These are phyloP conservation scores for Phialophora expanda DNA, from an alignment of 2,329 filamentous ascomycete species.

Conservation along the genomic window DNA sequence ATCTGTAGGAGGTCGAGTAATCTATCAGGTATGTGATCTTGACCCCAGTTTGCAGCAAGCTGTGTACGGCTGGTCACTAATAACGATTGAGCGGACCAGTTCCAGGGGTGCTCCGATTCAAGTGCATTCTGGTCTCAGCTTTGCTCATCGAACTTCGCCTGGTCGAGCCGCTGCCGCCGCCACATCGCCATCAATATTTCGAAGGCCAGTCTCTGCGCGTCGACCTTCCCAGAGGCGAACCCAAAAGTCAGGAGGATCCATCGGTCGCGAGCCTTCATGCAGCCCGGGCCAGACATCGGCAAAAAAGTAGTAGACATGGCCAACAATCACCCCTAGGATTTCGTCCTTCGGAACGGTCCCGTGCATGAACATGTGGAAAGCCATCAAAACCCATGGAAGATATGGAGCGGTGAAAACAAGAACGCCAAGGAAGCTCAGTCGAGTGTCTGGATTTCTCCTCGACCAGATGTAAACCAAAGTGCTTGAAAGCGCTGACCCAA, in stretches of 20 bases:
- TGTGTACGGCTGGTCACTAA: background rate
- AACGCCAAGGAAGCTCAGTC: conserved; percentile 85
- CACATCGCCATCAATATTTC: conserved; percentile 66
- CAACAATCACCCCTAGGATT: conserved; percentile 91
- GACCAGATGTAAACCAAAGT: conserved; percentile 99
- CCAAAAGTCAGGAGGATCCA: conserved; percentile 93
- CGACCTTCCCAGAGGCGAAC: conserved; percentile 73
- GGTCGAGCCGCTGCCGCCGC: conserved; percentile 57
- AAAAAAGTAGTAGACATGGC: conserved; percentile 98
- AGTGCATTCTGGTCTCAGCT: background rate
- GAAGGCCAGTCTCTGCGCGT: conserved; percentile 50
- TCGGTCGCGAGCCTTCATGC: conserved; percentile 79
- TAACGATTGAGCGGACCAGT: background rate
- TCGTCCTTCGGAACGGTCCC: conserved; percentile 91
- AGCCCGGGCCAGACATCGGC: conserved; percentile 93
- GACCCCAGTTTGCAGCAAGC: background rate
- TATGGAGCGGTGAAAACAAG: conserved; percentile 93
- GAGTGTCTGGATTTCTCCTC: conserved; percentile 87
- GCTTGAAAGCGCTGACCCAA: conserved; percentile 90
- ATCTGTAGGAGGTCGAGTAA: background rate
- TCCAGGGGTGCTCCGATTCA: background rate
- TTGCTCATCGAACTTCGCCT: conserved; percentile 37
- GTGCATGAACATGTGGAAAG: conserved; percentile 88
- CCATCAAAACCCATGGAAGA: conserved; percentile 93
- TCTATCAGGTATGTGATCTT: background rate